phyloP scores from a whole-genome alignment of 805 yeast genomes.

The Teunomyces stri region DNA sequence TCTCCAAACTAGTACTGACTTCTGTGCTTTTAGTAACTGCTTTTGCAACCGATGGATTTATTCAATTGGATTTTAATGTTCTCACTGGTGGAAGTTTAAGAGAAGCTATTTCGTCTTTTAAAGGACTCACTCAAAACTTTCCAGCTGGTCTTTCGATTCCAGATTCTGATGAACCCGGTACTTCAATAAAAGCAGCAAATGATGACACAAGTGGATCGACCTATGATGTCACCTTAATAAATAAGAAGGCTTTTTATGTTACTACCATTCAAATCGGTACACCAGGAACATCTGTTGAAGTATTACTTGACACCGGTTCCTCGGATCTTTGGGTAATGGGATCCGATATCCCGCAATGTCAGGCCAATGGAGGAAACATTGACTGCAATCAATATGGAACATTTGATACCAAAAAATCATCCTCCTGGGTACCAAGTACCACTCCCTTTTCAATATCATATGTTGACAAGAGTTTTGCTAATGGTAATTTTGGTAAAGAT shows the following conservation, averaged over 20 bases:
- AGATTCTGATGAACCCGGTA: background rate
- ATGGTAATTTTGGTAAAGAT: slow-evolving; percentile 47
- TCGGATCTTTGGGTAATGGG: slow-evolving; percentile 63
- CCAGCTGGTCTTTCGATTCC: background rate
- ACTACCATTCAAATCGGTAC: slow-evolving; percentile 48
- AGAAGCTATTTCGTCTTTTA: slow-evolving; percentile 13
- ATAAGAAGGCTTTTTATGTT: slow-evolving; percentile 15
- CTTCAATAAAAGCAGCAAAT: background rate
- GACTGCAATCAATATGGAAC: slow-evolving; percentile 19
- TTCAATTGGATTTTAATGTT: slow-evolving; percentile 23
- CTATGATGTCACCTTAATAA: slow-evolving; percentile 5
- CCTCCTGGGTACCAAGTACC: slow-evolving; percentile 12
- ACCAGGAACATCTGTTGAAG: slow-evolving; percentile 50
- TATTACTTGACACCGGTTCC: slow-evolving; percentile 74
- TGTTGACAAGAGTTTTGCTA: slow-evolving; percentile 48
- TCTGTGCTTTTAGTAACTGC: slow-evolving; percentile 8
- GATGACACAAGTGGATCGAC: background rate
- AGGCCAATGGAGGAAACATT: slow-evolving; percentile 20
- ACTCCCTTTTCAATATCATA: slow-evolving; percentile 38
- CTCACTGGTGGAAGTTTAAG: slow-evolving; percentile 18
- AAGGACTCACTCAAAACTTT: background rate
- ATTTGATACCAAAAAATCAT: slow-evolving; percentile 15
- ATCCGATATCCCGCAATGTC: slow-evolving; percentile 20
- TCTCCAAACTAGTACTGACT: background rate
- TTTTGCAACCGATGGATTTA: slow-evolving; percentile 18